Evolutionary conservation across 169 alveolate genomes (phyloP).

Genomic region (Condylostoma magnum): DNA sequence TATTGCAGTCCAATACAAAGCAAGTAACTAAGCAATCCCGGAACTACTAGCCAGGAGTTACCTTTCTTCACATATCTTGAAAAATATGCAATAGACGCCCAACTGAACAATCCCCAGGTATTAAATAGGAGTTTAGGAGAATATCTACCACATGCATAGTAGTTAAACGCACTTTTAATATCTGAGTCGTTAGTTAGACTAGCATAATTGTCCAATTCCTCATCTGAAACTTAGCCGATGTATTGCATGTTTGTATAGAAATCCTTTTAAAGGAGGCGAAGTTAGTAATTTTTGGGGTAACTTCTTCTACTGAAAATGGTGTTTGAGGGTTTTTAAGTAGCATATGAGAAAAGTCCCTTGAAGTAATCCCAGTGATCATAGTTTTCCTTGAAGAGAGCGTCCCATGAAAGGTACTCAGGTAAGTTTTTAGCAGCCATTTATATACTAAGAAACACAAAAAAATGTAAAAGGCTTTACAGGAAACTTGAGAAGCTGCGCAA

Average conservation of each 20-base stretch:
- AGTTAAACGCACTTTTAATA: background rate
- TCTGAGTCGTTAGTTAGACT: background rate
- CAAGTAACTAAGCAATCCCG: background rate
- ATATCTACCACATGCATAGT: no score
- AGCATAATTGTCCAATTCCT: constrained; percentile 1
- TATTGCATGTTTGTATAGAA: constrained; percentile 14
- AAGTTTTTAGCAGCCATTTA: constrained; percentile 22
- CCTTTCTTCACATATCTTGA: background rate
- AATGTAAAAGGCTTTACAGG: no score
- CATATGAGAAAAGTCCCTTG: background rate
- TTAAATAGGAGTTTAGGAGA: no score
- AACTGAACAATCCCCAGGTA: background rate
- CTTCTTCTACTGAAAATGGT: background rate
- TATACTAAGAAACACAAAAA: no score
- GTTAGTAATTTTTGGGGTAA: constrained; percentile 22
- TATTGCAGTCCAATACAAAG: background rate
- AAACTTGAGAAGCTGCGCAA: no score
- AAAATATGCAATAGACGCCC: background rate
- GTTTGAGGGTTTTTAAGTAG: constrained; percentile 3
- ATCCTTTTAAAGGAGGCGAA: background rate
- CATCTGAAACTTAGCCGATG: constrained; percentile 1
- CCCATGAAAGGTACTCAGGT: constrained; percentile 21
- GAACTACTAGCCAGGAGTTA: constrained; percentile 7
- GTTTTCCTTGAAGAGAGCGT: constrained; percentile 4
- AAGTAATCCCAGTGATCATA: constrained; percentile 29